phyloP scores from a whole-genome alignment of 176 grass and related monocot genomes.

The Triticum urartu region DNA sequence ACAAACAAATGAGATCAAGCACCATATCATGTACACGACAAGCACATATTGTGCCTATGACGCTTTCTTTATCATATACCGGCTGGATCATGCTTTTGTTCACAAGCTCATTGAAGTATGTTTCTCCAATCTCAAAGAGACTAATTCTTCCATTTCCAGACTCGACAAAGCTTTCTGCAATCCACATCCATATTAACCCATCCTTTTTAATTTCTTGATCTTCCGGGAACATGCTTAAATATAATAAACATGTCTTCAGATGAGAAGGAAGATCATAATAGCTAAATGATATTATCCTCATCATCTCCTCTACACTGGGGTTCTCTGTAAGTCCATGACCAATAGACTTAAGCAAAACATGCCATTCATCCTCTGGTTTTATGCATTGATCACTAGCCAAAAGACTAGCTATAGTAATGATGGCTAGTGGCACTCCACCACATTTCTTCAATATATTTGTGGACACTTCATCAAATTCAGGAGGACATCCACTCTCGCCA shows the following conservation, averaged over 20 bases:
- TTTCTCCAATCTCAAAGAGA: not conserved
- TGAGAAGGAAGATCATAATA: not conserved
- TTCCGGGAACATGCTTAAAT: not conserved
- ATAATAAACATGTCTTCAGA: not conserved
- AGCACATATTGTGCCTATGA: too few species aligned
- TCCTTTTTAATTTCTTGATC: not conserved
- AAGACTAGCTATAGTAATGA: conserved; percentile 3
- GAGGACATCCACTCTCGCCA: not conserved
- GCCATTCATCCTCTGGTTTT: not conserved
- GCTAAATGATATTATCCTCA: not conserved
- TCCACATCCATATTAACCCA: not conserved
- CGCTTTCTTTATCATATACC: not conserved
- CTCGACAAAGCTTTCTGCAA: not conserved
- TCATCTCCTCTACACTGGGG: not conserved
- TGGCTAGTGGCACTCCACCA: not conserved
- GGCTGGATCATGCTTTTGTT: not conserved
- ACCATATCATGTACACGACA: conserved; percentile 10
- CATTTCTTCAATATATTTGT: not conserved
- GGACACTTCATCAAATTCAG: not conserved
- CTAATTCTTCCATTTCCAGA: accelerated
- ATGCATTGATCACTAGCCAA: not conserved
- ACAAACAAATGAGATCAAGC: not conserved
- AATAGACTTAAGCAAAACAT: not conserved
- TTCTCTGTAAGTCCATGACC: not conserved
- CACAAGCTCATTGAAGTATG: not conserved